These are phyloP conservation scores for Lipomyces starkeyi DNA, from an alignment of 805 yeast species.

Conservation along the genomic window DNA sequence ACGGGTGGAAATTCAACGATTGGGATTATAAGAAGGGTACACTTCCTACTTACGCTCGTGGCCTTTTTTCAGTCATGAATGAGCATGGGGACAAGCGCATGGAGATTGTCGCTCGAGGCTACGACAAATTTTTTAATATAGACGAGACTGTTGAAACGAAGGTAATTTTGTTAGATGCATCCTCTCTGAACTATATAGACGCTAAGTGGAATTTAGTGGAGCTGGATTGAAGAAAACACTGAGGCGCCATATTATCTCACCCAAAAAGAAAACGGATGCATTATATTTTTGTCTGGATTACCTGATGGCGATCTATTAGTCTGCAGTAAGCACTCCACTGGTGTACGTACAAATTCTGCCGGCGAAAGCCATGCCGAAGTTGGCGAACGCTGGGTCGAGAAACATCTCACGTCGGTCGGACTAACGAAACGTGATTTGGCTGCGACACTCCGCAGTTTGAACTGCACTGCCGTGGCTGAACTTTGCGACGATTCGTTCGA, in stretches of 20 bases:
- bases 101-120: constrained; percentile 78
- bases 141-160: constrained; percentile 65
- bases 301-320: constrained; percentile 78
- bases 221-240: constrained; percentile 54
- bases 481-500: constrained; percentile 91
- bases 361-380: constrained; percentile 72
- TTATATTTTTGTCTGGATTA: constrained; percentile 79
- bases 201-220: constrained; percentile 44
- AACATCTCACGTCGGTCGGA: constrained; percentile 56
- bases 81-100: constrained; percentile 39
- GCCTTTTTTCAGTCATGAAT: constrained; percentile 45
- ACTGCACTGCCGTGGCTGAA: constrained; percentile 88
- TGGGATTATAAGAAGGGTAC: constrained; percentile 66
- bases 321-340: constrained; percentile 91
- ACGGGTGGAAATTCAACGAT: constrained; percentile 84
- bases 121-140: constrained; percentile 90
- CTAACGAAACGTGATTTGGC: constrained; percentile 61
- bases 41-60: constrained; percentile 29
- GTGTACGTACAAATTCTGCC: constrained; percentile 51
- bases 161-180: constrained; percentile 19
- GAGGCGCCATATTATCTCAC: constrained; percentile 81
- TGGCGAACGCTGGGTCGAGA: constrained; percentile 64
- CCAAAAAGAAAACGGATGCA: constrained; percentile 92
- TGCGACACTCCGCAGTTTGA: constrained; percentile 53
- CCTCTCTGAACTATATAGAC: neutral